Evolutionary conservation across 345 rosid species (phyloP), one percentile per base, ranked within the genome.

Genomic region (Lumnitzera littorea): DNA sequence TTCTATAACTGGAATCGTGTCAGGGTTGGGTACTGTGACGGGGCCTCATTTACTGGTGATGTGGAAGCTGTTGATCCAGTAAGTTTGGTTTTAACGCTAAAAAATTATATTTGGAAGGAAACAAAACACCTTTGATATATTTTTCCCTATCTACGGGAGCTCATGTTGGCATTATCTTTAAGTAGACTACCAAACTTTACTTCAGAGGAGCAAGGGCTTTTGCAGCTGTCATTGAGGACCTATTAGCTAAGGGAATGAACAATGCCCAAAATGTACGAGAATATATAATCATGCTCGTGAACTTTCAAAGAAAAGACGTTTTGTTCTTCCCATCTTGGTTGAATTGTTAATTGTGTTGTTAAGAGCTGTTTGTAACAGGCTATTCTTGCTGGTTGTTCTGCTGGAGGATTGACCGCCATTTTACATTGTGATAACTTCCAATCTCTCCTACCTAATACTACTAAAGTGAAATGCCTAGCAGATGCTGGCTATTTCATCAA

Each of bases 401-500:
- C 99, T 48, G 97, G 99, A 3, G 99, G 99, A 43, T 72, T 94
- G 83, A 82, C 95, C 57, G 79, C 99, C 9, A 69, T 94, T 64
- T 71, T 94, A 79, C 91, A 94, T 57, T 94, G 97, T 58, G 97
- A 94, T 67, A 79, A 86, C 67, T 94, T 94, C 72, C 77, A 76
- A 49, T 83, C 85, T 61, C 76, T 90, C 49, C 72, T 90, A 31
- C 92, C 96, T 15, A 36, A 69, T 77, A 72, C 82, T 15, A 60
- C 92, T 69, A 88, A 79, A 67, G 97, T 88, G 55, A 94, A 90
- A 83, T 94, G 97, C 80, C 64, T 94, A 48, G 76, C 95, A 58
- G 99, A 94, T 82, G 99, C 92, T 78, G 97, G 97, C 55, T 90
- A 82, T 78, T 94, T 94, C 67, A 73, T 94, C 76, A 83, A 88